Evolutionary conservation across 345 rosid species (phyloP).

Genomic region (Excoecaria cochinchinensis): DNA sequence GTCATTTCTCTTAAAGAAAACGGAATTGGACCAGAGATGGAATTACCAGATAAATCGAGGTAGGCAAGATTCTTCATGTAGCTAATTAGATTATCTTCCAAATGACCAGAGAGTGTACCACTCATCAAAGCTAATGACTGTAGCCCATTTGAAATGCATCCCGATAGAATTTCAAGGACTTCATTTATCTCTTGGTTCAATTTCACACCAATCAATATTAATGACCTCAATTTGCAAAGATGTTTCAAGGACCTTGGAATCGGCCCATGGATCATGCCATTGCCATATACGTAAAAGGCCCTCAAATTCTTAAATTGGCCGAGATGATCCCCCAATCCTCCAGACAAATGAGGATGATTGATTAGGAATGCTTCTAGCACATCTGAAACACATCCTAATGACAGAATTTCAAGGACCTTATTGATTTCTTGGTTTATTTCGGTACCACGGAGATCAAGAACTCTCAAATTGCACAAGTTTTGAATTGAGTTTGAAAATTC

Average conservation of each 20-base stretch:
- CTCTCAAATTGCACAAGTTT: constrained; percentile 11
- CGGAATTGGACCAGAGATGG: constrained; percentile 19
- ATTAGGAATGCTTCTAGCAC: neutral
- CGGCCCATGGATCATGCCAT: neutral
- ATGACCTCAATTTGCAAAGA: constrained; percentile 11
- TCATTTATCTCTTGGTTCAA: neutral
- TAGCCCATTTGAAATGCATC: neutral
- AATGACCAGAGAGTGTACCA: neutral
- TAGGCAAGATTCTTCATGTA: neutral
- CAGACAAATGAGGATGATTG: neutral
- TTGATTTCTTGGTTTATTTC: neutral
- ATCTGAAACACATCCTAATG: neutral
- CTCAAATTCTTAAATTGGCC: neutral
- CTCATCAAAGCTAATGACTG: neutral
- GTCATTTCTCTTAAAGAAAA: too few relatives aligned
- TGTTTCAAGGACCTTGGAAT: constrained; percentile 18
- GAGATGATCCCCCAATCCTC: neutral
- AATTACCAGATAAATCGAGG: neutral
- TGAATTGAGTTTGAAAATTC: constrained; percentile 6
- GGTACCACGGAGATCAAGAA: neutral
- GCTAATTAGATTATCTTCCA: neutral
- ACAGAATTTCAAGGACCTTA: neutral
- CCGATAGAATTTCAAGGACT: neutral
- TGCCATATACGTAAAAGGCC: too few relatives aligned
- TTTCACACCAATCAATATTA: neutral